These are phyloP conservation scores for Boletellus ananiceps DNA, from an alignment of 768 basidiomycete genomes.

Conservation along the genomic window DNA sequence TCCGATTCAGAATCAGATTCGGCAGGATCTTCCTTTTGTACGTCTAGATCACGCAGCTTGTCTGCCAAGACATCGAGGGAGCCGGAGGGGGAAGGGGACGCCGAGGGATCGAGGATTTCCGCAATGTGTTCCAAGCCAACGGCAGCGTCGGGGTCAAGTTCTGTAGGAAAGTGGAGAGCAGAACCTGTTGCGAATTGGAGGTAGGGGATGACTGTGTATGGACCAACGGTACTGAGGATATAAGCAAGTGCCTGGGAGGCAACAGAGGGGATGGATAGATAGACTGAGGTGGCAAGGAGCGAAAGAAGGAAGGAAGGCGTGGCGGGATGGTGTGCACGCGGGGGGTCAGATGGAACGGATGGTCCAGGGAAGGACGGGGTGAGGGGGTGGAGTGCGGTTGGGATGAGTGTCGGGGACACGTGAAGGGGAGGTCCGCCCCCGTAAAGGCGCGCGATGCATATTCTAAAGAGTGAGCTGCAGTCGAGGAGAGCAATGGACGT, in stretches of 20 bases:
- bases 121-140: conserved; percentile 70
- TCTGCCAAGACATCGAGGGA: conserved; percentile 25
- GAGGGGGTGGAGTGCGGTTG: conserved; percentile 64
- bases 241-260: conserved; percentile 70
- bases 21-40: conserved; percentile 36
- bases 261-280: conserved; percentile 75
- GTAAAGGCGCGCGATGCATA: conserved; percentile 84
- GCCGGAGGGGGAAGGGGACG: conserved; percentile 11
- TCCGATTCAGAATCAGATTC: conserved; percentile 32
- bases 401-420: conserved; percentile 59
- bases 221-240: conserved; percentile 72
- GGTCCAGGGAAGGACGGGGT: conserved; percentile 55
- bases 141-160: conserved; percentile 53
- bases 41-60: conserved; percentile 28
- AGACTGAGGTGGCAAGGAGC: conserved; percentile 81
- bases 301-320: conserved; percentile 81
- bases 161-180: conserved; percentile 43
- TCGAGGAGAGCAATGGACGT: background rate
- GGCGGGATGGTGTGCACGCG: conserved; percentile 63
- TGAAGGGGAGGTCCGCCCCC: conserved; percentile 77
- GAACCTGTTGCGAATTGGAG: conserved; percentile 79
- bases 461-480: conserved; percentile 39
- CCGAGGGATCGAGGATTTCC: conserved; percentile 39
- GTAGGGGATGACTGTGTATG: conserved; percentile 71
- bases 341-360: conserved; percentile 26